These are phyloP conservation scores for Alternaria hordeiaustralica DNA, from an alignment of 2,329 filamentous ascomycete genomes.

Conservation along the genomic window DNA sequence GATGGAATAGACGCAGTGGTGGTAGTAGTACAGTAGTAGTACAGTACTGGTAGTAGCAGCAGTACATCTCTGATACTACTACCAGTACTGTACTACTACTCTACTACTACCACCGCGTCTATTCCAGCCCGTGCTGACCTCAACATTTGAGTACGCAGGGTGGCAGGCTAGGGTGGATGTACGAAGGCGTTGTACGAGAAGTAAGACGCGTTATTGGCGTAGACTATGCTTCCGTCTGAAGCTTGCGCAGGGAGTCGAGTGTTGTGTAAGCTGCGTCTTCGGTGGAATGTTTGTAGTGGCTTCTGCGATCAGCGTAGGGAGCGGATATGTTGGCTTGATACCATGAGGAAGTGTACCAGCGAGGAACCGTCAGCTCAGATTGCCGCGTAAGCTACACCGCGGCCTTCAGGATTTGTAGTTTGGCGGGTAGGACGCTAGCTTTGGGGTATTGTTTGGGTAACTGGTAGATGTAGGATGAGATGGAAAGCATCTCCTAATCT, in stretches of 20 bases:
- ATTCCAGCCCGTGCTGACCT: not conserved
- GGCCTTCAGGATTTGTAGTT: accelerated
- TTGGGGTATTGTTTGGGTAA: not conserved
- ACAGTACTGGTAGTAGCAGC: no score
- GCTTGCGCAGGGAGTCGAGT: no score
- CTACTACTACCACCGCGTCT: not conserved
- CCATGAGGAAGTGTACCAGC: no score
- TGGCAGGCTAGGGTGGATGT: not conserved
- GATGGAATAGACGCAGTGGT: not conserved
- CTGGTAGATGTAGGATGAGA: no score
- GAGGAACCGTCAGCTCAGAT: no score
- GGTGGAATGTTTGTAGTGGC: not conserved
- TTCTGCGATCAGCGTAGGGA: not conserved
- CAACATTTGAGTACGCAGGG: not conserved
- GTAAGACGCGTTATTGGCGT: not conserved
- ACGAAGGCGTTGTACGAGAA: not conserved
- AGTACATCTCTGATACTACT: no score
- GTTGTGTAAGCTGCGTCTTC: not conserved
- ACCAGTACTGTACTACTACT: no score
- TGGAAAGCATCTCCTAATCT: no score
- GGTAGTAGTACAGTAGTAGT: no score
- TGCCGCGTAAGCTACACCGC: no score
- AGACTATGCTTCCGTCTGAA: no score
- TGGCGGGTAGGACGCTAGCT: not conserved
- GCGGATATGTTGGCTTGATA: not conserved